A percentile compares a stretch with the other conserved stretches of the same genome.
phyloP scores from a whole-genome alignment of 352 stramenopile genomes.

The Phytophthora aleatoria region DNA sequence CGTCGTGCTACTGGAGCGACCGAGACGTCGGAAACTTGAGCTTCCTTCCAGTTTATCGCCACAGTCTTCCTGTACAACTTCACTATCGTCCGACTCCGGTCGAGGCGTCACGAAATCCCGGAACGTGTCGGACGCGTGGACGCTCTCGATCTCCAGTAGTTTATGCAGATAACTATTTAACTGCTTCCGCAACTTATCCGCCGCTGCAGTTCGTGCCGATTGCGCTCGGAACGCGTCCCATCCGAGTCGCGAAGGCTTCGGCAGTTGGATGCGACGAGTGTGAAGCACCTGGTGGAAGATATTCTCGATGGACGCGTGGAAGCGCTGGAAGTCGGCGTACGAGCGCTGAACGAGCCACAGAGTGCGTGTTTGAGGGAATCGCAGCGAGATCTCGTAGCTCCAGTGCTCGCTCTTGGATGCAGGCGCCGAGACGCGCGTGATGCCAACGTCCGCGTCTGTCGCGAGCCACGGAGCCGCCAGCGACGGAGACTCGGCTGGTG shows the following conservation, averaged over 20 bases:
- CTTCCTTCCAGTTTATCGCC: slow-evolving; percentile 9
- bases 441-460: slow-evolving; percentile 52
- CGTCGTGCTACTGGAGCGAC: slow-evolving; percentile 19
- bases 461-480: slow-evolving; percentile 33
- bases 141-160: slow-evolving; percentile 58
- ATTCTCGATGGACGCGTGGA: slow-evolving; percentile 44
- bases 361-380: slow-evolving; percentile 44
- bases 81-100: slow-evolving; percentile 38
- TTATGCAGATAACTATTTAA: slow-evolving; percentile 70
- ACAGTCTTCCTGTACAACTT: slow-evolving; percentile 18
- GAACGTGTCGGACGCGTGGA: slow-evolving; percentile 47
- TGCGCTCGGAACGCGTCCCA: slow-evolving; percentile 40
- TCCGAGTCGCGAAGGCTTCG: slow-evolving; percentile 41
- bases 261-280: slow-evolving; percentile 47
- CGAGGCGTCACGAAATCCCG: slow-evolving; percentile 55
- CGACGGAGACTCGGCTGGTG: background rate
- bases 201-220: slow-evolving; percentile 23
- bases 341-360: slow-evolving; percentile 57
- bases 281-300: slow-evolving; percentile 34
- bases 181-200: slow-evolving; percentile 46
- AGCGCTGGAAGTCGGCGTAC: slow-evolving; percentile 53
- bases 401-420: slow-evolving; percentile 21
- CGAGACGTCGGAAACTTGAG: slow-evolving; percentile 1
- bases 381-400: slow-evolving; percentile 66
- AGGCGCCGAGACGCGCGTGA: slow-evolving; percentile 41